Percentiles rank a stretch among this genome's conserved stretches.
Conservation (phyloP, 805 yeast species). For the Cyberlindnera americana region DNA sequence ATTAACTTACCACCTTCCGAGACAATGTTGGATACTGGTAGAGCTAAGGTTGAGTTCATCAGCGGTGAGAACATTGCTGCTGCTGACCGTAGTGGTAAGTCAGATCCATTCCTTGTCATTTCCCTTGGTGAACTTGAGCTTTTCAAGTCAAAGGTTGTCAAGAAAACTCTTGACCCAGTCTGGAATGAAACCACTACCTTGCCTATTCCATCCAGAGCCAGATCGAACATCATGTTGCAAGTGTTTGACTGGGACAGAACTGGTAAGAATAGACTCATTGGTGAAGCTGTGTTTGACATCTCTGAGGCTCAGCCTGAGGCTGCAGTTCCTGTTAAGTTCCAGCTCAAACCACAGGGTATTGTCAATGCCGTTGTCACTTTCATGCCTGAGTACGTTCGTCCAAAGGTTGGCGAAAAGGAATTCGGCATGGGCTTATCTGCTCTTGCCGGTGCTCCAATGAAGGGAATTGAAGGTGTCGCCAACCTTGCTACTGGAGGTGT, state of each 20-base stretch:
- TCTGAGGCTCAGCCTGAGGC: constrained; percentile 44
- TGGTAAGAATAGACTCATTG: constrained; percentile 62
- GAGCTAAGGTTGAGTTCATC: constrained; percentile 50
- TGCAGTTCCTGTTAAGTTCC: constrained; percentile 43
- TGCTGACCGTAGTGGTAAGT: constrained; percentile 70
- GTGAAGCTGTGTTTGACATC: constrained; percentile 48
- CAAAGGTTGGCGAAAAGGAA: constrained; percentile 44
- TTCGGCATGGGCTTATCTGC: constrained; percentile 39
- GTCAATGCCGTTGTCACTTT: constrained; percentile 53
- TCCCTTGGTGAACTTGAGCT: constrained; percentile 50
- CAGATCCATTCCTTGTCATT: constrained; percentile 66
- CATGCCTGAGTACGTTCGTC: constrained; percentile 63
- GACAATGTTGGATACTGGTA: constrained; percentile 66
- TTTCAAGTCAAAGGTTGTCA: constrained; percentile 56
- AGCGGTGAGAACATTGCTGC: constrained; percentile 52
- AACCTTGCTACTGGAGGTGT: constrained; percentile 41
- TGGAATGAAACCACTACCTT: constrained; percentile 69
- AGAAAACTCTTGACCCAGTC: constrained; percentile 65
- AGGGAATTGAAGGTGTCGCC: constrained; percentile 41
- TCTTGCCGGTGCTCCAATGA: constrained; percentile 44
- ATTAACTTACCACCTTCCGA: constrained; percentile 53
- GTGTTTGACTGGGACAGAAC: constrained; percentile 79
- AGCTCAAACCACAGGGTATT: constrained; percentile 62
- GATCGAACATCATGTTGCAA: constrained; percentile 44
- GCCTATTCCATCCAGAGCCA: constrained; percentile 60